Conservation (phyloP, 768 basidiomycete species). For the Tylopilus felleus region DNA sequence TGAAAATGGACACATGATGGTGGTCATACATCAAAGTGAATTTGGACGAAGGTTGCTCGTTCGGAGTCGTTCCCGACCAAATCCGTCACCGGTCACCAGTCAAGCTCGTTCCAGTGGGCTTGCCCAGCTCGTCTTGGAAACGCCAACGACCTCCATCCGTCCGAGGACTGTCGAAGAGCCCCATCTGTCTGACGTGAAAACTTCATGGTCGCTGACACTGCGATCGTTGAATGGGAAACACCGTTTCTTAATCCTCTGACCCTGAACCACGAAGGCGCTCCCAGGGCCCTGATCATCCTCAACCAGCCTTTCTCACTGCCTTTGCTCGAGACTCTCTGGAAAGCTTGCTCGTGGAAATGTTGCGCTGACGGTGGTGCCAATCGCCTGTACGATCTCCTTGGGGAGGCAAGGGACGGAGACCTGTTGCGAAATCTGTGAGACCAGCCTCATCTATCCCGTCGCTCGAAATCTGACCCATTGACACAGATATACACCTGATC, state of each 20-base stretch:
- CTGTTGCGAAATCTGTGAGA: slow-evolving; percentile 16
- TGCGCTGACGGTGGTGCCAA: slow-evolving; percentile 93
- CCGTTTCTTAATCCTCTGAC: slow-evolving; percentile 23
- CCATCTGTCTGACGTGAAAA: too few species aligned
- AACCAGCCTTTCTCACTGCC: slow-evolving; percentile 79
- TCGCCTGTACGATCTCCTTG: slow-evolving; percentile 61
- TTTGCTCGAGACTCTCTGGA: slow-evolving; percentile 64
- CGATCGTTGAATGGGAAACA: slow-evolving; percentile 22
- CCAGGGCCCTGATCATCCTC: slow-evolving; percentile 73
- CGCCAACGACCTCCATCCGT: too few species aligned
- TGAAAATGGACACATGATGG: too few species aligned
- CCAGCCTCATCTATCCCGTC: not conserved
- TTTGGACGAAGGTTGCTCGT: too few species aligned
- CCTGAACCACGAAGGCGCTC: not conserved
- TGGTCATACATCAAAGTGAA: too few species aligned
- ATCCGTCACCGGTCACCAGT: too few species aligned
- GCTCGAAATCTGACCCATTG: not conserved
- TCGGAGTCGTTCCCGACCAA: too few species aligned
- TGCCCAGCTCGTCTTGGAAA: too few species aligned
- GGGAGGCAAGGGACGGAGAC: slow-evolving; percentile 2
- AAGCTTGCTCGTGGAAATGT: slow-evolving; percentile 45
- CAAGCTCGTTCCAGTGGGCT: too few species aligned
- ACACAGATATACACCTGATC: slow-evolving; percentile 68
- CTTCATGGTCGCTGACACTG: slow-evolving; percentile 5
- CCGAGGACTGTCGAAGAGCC: too few species aligned